Base-by-base conservation (phyloP, 2,329 filamentous ascomycete genomes). In the Ceratocystis smalleyi region DNA sequence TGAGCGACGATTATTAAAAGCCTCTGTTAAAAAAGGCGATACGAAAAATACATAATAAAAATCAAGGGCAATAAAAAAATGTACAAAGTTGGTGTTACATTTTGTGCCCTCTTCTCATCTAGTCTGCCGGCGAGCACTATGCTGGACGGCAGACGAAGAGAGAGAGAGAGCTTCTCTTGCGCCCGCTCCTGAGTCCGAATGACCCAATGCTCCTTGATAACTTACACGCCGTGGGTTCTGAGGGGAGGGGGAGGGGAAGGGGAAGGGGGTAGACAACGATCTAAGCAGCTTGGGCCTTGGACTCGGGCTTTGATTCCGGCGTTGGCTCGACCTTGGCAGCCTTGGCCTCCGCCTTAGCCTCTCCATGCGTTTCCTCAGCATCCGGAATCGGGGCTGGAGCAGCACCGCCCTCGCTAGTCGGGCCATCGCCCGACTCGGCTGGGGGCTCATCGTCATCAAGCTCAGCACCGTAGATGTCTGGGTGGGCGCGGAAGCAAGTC, bases 401-500 rank as follows among this genome's bases (percentile, higher is more conserved):
- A 10, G 51, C 61, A 22, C 62, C 43, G 47, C 61, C 55, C 30
- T 62, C 61, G 6, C 55, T 5, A 32, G 70, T 69, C 1, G 70
- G 70, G 2, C 27, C 54, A 30, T 71, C 74, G 43, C 71, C 72
- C 59, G 68, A 69, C 7, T 68, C 70, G 40, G 68, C 30, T 22
- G 67, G 67, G 12, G 68, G 75, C 40, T 86, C 84, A 61, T 95
- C 91, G 59, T 91, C 87, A 43, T 88, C 86, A 19, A 96, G 79
- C 74, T 97, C 92, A 54, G 87, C 82, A 67, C 91, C 91, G 75
- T 99, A 99, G 67, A 96, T 81, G 54, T 97, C 94, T 22, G 94
- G 94, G 74, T 96, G 88, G 73, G 85, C 78, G 70, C 91, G 84
- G 82, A 99, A 99, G 79, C 94, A 99, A 71, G 92, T 87, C 78